These are phyloP conservation scores for Leccinum subspadiceum DNA, from an alignment of 1,284 basidiomycete genomes.

Conservation along the genomic window DNA sequence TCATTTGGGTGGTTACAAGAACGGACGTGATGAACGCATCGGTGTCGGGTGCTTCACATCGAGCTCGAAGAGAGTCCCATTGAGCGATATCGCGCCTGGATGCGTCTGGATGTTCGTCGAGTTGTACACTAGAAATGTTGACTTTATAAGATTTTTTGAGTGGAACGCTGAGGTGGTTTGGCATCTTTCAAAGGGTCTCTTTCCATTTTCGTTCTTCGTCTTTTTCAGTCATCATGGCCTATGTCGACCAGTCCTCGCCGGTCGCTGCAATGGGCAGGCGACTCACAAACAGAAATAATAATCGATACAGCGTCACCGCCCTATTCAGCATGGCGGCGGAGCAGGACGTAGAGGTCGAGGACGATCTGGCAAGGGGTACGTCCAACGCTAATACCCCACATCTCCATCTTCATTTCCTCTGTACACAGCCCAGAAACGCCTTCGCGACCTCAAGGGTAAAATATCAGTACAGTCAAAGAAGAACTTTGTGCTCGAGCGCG, in stretches of 20 bases:
- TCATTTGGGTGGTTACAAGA: background rate
- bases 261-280: slow-evolving; percentile 65
- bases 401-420: background rate
- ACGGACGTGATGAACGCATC: slow-evolving; percentile 44
- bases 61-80: slow-evolving; percentile 70
- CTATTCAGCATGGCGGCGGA: slow-evolving; percentile 98
- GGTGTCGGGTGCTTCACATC: slow-evolving; percentile 52
- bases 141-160: slow-evolving; percentile 71
- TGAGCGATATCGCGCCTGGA: slow-evolving; percentile 77
- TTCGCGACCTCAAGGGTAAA: slow-evolving; percentile 94
- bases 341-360: slow-evolving; percentile 97
- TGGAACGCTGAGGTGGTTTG: slow-evolving; percentile 78
- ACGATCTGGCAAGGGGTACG: slow-evolving; percentile 92
- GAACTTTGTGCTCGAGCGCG: slow-evolving; percentile 97
- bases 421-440: slow-evolving; percentile 83
- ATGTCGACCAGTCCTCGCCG: slow-evolving; percentile 64
- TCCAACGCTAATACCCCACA: slow-evolving; percentile 13
- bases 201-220: background rate
- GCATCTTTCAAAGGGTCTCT: slow-evolving; percentile 45
- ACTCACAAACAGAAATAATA: slow-evolving; percentile 88
- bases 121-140: slow-evolving; percentile 63
- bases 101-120: slow-evolving; percentile 83
- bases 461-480: slow-evolving; percentile 99
- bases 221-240: slow-evolving; percentile 50
- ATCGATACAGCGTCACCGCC: slow-evolving; percentile 94